Base-by-base conservation (phyloP, 2,329 filamentous ascomycete genomes). In the Mollisiaceae sp. region DNA sequence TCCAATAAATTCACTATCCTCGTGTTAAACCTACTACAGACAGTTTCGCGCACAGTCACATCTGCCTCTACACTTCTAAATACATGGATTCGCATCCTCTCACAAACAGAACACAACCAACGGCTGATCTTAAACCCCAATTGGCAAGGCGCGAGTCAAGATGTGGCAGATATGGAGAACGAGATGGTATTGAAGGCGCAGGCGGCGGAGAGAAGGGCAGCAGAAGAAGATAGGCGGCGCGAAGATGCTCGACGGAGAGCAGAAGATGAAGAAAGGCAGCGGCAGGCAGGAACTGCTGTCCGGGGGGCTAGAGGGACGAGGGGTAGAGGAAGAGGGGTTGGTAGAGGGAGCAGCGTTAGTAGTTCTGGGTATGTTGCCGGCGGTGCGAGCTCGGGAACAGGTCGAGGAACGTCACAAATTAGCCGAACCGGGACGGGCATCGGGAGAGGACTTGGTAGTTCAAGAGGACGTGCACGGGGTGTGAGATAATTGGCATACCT, bases 81-180 rank as follows among this genome's bases (percentile, higher is more conserved):
- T 73, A 97, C 94, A 18, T 99, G 94, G 94, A 97, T 93, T 9
- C 89, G 93, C 60, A 97, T 99, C 70, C 86, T 99, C 14, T 95
- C 93, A 8, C 95, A 99, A 78, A 97, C 95, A 4, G 95, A 99
- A 79, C 95, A 99, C 79, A 98, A 97, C 76, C 94, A 98, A 78
- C 89, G 95, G 27, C 82, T 99, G 59, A 90, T 99, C 54, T 84
- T 98, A 55, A 91, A 97, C 75, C 91, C 93, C 1, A 83, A 88
- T 65, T 99, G 94, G 93, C 90, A 94, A 75, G 95, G 95, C 64
- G 91, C 94, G 35, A 91, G 88, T 4, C 89, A 94, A 74, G 95
- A 99, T 79, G 79, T 97, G 45, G 84, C 87, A n/a, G 93, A 97
- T 67, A 86, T 93, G 63, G 94, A 98, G 78, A 89, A 89, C 62